Evolutionary conservation across 805 yeast species (phyloP), one percentile per base, ranked within the genome.

Genomic region (Pichia occidentalis): DNA sequence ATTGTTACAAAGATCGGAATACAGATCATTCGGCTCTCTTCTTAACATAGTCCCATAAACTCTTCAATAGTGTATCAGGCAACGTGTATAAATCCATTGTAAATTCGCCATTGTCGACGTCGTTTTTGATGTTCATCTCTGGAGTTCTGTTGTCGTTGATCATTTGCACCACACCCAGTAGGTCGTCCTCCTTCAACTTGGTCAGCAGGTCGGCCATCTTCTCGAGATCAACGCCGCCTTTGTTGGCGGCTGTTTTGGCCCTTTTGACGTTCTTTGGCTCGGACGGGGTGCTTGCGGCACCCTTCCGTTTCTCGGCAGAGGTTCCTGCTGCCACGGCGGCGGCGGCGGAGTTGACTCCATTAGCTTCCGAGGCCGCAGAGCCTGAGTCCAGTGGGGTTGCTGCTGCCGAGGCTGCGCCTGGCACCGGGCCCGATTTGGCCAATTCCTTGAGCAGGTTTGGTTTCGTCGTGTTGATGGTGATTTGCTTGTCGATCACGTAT

Each of bases 61-160:
- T 84, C 67, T 85, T 86, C 57, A 92, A 72, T 57, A 92, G 67
- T 29, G 83, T 77, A 57, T 90, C 97, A 16, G 97, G 97, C 49
- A 90, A 68, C 20, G 97, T 88, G 61, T 77, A 88, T 50, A 90
- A 72, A 64, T 90, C 98, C 85, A 90, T 85, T 38, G 95, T 86
- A 60, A 92, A 90, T 66, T 92, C 97, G 37, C 98, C 98, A 52
- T 85, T 90, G 45, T 90, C 97, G 35, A 85, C 87, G 54, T 90
- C 95, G 60, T 92, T 90, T 58, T 88, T 88, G 51, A 90, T 82
- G 62, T 83, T 87, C 95, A 90, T 90, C 34, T 90, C 97, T 31
- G 85, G 77, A 5, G 97, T 86, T 56, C 85, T 76, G 64, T 92
- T 92, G 60, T 90, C 97, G 30, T 95, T 87, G 28, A 90, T 92